Evolutionary conservation across 352 stramenopile species (phyloP), one percentile per base, ranked within the genome.

Genomic region (Pythium dissimile): DNA sequence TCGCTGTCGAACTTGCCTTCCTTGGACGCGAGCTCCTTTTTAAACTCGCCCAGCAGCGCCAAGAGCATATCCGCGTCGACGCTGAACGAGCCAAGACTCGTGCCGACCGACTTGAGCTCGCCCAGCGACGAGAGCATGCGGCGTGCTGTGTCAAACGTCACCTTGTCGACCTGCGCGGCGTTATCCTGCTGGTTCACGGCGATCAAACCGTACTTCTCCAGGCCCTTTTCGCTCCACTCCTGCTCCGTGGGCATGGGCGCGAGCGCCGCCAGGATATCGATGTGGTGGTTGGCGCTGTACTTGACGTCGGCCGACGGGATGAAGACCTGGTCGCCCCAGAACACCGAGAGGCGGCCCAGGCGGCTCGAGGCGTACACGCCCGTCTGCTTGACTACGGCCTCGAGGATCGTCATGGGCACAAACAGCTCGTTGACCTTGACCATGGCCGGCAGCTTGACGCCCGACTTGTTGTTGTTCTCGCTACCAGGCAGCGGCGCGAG

Each of bases 401-500:
- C 97, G 34, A 99, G 85, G 62, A 99, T 98, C 15, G 95, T 99
- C 71, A 99, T 96, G 34, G 94, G 88, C 66, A 97, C 85, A 21
- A 84, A 82, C 46, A 86, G 79, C 28, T 94, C 84, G 54, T 84
- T 79, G 38, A 95, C 80, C 66, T 90, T 80, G 65, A 97, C 77
- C 69, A 94, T 97, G 39, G 96, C 92, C 4, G 96, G 96, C 27
- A 99, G 81, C 91, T 99, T 99, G 41, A 99, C 97, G 52, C 96
- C 97, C 23, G 96, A 97, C 77, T 99, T 99, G 83, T 99, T 99
- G 77, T 99, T 99, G 80, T 99, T 99, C 68, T 99, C 97, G 47
- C 84, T 96, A 34, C 96, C 97, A 7, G 96, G 95, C 32, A 99
- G 75, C 38, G 96, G 97, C 37, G 97, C 96, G 21, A 99, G 84